Percentiles rank a stretch among this genome's conserved stretches.
Evolutionary conservation across 2,329 filamentous ascomycete genomes (phyloP).

Genomic region (Cryoendolithus antarcticus): DNA sequence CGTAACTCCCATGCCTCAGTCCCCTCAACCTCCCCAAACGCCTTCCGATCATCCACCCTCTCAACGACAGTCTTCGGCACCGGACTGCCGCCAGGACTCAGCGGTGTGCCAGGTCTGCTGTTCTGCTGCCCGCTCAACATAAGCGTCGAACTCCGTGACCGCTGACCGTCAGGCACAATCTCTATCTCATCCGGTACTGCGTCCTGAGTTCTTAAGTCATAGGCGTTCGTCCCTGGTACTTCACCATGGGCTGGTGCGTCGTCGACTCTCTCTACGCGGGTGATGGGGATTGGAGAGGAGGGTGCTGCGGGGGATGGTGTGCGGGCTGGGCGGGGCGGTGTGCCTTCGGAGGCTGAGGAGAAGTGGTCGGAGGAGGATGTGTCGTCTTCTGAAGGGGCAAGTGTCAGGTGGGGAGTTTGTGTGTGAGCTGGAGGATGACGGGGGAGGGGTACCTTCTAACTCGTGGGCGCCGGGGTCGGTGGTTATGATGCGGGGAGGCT

Average conservation of each 20-base stretch:
- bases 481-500: constrained; percentile 19
- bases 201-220: constrained; percentile 44
- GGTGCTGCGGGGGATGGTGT: constrained; percentile 20
- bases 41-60: constrained; percentile 45
- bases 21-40: constrained; percentile 50
- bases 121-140: constrained; percentile 7
- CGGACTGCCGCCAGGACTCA: constrained; percentile 26
- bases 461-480: constrained; percentile 19
- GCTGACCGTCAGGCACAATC: constrained; percentile 37
- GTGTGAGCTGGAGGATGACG: too few relatives aligned
- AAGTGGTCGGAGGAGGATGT: constrained; percentile 47
- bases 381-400: too few relatives aligned
- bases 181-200: constrained; percentile 54
- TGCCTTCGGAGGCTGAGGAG: constrained; percentile 52
- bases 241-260: constrained; percentile 47
- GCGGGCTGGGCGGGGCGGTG: constrained; percentile 20
- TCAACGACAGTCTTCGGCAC: constrained; percentile 50
- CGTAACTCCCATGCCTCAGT: constrained; percentile 45
- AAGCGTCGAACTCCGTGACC: constrained; percentile 28
- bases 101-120: constrained; percentile 19
- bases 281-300: constrained; percentile 33
- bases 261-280: constrained; percentile 51
- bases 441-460: constrained; percentile 7
- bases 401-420: too few relatives aligned
- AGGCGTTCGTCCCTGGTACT: constrained; percentile 48